Evolutionary conservation across 352 stramenopile genomes (phyloP).

Genomic region (Thraustochytrium striatum): DNA sequence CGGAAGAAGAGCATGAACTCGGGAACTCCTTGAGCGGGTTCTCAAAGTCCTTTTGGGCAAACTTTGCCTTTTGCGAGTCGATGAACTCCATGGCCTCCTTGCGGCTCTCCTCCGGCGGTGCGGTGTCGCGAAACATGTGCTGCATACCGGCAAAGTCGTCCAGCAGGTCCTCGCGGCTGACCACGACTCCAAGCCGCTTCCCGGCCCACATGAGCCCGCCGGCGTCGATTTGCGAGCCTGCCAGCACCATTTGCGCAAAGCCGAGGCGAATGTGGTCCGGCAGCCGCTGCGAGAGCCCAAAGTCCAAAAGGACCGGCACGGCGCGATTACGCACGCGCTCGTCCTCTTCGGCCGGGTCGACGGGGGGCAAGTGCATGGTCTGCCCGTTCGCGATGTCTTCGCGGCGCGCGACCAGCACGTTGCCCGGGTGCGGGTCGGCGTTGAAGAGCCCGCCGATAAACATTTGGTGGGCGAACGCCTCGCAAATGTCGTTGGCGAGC

Average conservation of each 20-base stretch:
- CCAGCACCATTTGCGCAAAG: conserved; percentile 55
- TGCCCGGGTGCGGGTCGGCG: conserved; percentile 69
- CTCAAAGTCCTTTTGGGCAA: conserved; percentile 46
- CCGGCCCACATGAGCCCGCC: conserved; percentile 53
- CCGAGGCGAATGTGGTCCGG: conserved; percentile 52
- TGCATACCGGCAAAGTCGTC: conserved; percentile 55
- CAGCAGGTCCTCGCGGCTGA: conserved; percentile 52
- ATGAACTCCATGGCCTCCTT: conserved; percentile 7
- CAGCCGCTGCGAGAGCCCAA: conserved; percentile 57
- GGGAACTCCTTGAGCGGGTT: conserved; percentile 43
- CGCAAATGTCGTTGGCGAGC: conserved; percentile 79
- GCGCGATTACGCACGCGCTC: neutral
- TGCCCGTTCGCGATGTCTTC: conserved; percentile 1
- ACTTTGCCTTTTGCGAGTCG: conserved; percentile 50
- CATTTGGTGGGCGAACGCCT: conserved; percentile 59
- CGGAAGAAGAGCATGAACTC: conserved; percentile 60
- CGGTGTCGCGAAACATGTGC: conserved; percentile 56
- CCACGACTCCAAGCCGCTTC: conserved; percentile 55
- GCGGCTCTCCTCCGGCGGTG: conserved; percentile 53
- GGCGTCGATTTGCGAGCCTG: conserved; percentile 51
- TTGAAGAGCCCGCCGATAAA: conserved; percentile 71
- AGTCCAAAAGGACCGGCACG: conserved; percentile 56
- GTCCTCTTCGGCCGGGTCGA: neutral
- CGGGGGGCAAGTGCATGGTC: neutral
- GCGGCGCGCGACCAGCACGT: conserved; percentile 60